Base-by-base conservation (phyloP, 805 yeast species). In the Saccharomycopsis fermentans region DNA sequence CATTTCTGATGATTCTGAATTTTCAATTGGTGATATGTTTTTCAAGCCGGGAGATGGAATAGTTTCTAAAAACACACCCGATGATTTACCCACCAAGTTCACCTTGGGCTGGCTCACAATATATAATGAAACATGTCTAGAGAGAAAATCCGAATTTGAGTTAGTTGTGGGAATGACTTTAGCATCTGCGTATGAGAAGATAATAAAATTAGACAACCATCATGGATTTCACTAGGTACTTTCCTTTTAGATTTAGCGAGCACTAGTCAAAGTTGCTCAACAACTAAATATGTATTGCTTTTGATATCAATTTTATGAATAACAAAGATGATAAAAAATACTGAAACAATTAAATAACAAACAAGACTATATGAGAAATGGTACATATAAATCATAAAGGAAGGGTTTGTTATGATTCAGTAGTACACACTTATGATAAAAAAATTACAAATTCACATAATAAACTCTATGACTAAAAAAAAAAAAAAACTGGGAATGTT, bases 41-140 rank as follows among this genome's bases (percentile, higher is more conserved):
- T 68, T 68, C 40, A 67, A 66, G 16, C 75, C 82, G 0, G 81
- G 81, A n/a, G 87, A 83, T 68, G 87, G 87, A 1, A 70, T 82
- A 4, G 69, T 72, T 36, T 72, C 69, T 55, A 71, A 72, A 61
- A 73, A 74, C 56, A 83, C 86, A 0, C 71, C 71, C 14, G 88
- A 83, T 67, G 88, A 83, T 67, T 72, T 78, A 3, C 87, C 87
- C 0, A 81, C 79, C 66, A 81, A 79, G 54, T 75, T 72, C 58
- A 83, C 82, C 64, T 63, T 82, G 36, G 88, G 88, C 0, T 84
- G 88, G 88, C 68, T 83, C 2, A 82, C 87, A 0, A 70, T 83
- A 1, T 82, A 77, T 63, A 85, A 83, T 26, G 79, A 79, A 51
- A 24, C 24, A 21, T 60, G 59, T 6, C 32, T 70, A 5, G 66